These are phyloP conservation scores for Cudoniella acicularis DNA, from an alignment of 495 filamentous ascomycete species.

Conservation along the genomic window DNA sequence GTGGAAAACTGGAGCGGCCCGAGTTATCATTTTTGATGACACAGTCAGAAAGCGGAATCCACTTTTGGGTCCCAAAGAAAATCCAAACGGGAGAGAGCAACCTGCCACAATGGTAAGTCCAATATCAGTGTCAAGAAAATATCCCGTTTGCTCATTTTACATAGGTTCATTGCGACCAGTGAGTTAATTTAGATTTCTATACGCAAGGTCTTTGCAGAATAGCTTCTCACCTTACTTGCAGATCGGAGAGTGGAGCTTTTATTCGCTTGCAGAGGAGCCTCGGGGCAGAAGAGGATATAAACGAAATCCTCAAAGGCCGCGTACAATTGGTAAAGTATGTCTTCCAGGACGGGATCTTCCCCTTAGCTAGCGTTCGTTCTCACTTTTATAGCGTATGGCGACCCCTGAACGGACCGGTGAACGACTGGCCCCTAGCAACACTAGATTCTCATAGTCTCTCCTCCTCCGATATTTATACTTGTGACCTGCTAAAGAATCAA, in stretches of 20 bases:
- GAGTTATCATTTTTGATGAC: constrained; percentile 23
- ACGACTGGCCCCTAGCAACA: constrained; percentile 18
- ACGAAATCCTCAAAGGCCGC: not conserved
- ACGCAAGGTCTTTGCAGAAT: not conserved
- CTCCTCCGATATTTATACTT: constrained; percentile 9
- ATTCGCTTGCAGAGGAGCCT: not conserved
- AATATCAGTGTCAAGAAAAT: too few relatives aligned
- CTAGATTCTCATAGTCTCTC: constrained; percentile 16
- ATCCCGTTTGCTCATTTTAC: too few relatives aligned
- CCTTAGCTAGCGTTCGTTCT: not conserved
- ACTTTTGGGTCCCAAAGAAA: not conserved
- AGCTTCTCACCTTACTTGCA: not conserved
- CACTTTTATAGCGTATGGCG: constrained; percentile 14
- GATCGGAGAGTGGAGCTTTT: not conserved
- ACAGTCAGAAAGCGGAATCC: not conserved
- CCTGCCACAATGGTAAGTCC: not conserved
- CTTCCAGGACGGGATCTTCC: not conserved
- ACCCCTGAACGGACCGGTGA: constrained; percentile 13
- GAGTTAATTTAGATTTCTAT: too few relatives aligned
- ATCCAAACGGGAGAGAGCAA: not conserved
- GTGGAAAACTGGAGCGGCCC: constrained; percentile 6
- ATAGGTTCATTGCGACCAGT: not conserved
- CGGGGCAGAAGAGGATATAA: not conserved
- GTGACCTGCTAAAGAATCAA: constrained; percentile 7
- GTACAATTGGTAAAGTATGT: not conserved